A percentile compares a stretch with the other conserved stretches of the same genome.
Evolutionary conservation across 176 grass and related monocot species (phyloP).

Genomic region (Elymus sibiricus): DNA sequence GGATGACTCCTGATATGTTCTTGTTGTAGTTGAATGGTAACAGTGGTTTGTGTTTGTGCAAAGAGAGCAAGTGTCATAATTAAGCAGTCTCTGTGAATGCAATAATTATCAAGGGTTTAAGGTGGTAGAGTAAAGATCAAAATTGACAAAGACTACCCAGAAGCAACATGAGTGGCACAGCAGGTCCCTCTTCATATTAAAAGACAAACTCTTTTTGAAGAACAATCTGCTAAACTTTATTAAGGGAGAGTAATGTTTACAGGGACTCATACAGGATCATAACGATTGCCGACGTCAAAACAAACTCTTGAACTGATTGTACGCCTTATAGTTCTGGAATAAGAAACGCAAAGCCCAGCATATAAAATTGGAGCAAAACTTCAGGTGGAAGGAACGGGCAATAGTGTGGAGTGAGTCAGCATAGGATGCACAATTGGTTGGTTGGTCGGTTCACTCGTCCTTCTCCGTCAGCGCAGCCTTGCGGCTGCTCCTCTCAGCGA

Average conservation of each 20-base stretch:
- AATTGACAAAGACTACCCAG: background rate
- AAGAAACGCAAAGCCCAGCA: background rate
- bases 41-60: background rate
- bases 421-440: background rate
- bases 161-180: background rate
- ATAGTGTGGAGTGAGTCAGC: background rate
- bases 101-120: background rate
- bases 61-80: background rate
- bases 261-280: background rate
- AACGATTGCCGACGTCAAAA: background rate
- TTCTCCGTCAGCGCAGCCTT: background rate
- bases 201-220: background rate
- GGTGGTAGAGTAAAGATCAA: background rate
- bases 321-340: background rate
- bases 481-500: conserved; percentile 39
- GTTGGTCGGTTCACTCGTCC: background rate
- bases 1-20: background rate
- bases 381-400: background rate
- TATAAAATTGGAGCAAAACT: background rate
- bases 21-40: background rate
- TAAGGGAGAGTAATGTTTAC: background rate
- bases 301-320: background rate
- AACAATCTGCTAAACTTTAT: background rate
- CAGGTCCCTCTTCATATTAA: background rate
- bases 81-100: background rate